These are phyloP conservation scores for Claviceps pazoutovae DNA, from an alignment of 2,329 filamentous ascomycete species.

Conservation along the genomic window DNA sequence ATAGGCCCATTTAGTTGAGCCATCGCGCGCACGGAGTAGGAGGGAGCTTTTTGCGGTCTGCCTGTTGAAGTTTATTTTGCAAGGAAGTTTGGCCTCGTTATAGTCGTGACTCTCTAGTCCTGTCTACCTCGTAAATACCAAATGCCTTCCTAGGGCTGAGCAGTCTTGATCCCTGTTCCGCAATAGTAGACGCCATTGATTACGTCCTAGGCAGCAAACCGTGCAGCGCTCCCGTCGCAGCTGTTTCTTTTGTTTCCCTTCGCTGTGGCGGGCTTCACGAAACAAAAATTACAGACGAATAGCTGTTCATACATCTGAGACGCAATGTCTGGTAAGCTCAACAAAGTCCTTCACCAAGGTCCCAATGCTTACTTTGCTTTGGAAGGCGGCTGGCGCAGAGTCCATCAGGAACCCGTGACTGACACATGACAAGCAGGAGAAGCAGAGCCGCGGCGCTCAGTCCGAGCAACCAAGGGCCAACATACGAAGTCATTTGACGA, in stretches of 20 bases:
- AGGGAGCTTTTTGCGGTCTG: background rate
- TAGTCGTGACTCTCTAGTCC: constrained; percentile 21
- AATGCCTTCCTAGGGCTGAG: constrained; percentile 15
- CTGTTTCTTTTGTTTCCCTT: background rate
- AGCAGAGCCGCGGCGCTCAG: constrained; percentile 77
- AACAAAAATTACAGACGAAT: background rate
- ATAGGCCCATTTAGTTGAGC: background rate
- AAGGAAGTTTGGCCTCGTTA: constrained; percentile 11
- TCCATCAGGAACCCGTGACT: constrained; percentile 1
- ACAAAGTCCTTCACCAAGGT: background rate
- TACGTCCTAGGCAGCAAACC: constrained; percentile 5
- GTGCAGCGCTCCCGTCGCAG: constrained; percentile 1
- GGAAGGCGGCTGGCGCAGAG: background rate
- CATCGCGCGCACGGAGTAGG: constrained; percentile 1
- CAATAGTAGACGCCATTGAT: constrained; percentile 15
- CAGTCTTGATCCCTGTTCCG: constrained; percentile 11
- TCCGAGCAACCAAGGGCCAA: constrained; percentile 91
- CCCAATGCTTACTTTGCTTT: background rate
- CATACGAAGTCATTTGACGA: constrained; percentile 79
- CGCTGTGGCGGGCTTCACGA: background rate
- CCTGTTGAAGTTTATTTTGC: background rate
- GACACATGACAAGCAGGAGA: constrained; percentile 23
- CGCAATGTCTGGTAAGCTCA: constrained; percentile 24
- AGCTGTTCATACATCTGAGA: background rate
- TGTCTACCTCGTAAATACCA: constrained; percentile 20